Evolutionary conservation across 2,329 filamentous ascomycete genomes (phyloP).

Genomic region (Fusarium scirpi): DNA sequence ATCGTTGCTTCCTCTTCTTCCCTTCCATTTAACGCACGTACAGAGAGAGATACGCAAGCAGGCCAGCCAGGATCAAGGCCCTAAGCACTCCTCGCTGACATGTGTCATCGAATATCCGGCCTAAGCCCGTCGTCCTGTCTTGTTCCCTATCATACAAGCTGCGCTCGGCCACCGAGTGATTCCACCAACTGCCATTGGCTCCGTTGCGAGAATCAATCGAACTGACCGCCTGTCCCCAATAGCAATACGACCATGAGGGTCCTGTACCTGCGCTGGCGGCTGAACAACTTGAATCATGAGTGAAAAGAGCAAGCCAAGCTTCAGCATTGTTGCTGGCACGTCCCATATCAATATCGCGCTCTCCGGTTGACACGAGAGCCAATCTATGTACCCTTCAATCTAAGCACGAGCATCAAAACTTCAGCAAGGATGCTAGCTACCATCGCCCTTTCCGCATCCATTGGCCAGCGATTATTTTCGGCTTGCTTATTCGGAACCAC

Average conservation of each 20-base stretch:
- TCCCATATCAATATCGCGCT: conserved; percentile 44
- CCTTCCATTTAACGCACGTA: not conserved
- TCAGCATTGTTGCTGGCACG: conserved; percentile 35
- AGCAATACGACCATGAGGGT: conserved; percentile 20
- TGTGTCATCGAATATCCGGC: conserved; percentile 34
- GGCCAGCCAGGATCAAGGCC: conserved; percentile 41
- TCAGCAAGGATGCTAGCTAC: conserved; percentile 28
- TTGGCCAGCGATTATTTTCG: conserved; percentile 39
- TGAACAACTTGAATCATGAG: conserved; percentile 17
- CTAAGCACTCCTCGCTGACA: conserved; percentile 28
- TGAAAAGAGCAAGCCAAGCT: conserved; percentile 16
- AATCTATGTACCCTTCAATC: conserved; percentile 29
- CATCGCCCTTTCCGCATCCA: conserved; percentile 39
- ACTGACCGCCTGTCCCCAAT: conserved; percentile 21
- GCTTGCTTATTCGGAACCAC: conserved; percentile 35
- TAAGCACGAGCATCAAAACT: conserved; percentile 33
- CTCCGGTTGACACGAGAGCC: conserved; percentile 42
- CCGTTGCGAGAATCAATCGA: conserved; percentile 17
- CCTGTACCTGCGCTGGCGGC: conserved; percentile 16
- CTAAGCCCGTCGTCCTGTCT: conserved; percentile 33
- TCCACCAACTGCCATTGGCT: conserved; percentile 26
- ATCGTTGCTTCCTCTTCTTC: conserved; percentile 6
- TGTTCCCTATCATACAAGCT: not conserved
- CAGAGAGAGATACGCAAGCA: conserved; percentile 9
- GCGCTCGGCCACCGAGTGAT: conserved; percentile 19